Percentiles rank a stretch among this genome's conserved stretches.
Conservation (phyloP, 176 grass and related monocot genomes). For the Oryza officinalis region DNA sequence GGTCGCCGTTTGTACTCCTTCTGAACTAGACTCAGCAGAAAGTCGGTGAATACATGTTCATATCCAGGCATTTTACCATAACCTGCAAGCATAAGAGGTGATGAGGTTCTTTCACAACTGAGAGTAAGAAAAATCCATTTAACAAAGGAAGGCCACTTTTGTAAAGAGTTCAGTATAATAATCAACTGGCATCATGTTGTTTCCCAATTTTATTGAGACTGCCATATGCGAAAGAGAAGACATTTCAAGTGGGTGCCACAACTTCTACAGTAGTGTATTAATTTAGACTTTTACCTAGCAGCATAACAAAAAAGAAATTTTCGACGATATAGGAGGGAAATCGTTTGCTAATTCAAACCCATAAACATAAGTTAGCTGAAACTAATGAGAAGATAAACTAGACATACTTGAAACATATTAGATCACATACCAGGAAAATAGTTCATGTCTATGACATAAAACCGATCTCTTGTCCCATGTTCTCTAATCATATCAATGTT, state of each 20-base stretch:
- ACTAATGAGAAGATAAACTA: background rate
- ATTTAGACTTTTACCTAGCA: background rate
- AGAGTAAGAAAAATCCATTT: background rate
- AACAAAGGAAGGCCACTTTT: background rate
- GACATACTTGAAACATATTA: conserved; percentile 4
- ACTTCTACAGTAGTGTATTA: background rate
- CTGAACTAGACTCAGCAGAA: conserved; percentile 66
- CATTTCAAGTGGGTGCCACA: conserved; percentile 21
- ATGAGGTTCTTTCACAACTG: background rate
- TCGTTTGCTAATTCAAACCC: background rate
- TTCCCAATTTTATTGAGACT: background rate
- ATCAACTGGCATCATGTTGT: background rate
- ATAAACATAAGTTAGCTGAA: background rate
- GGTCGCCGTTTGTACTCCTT: conserved; percentile 61
- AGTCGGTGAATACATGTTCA: conserved; percentile 90
- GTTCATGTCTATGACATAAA: conserved; percentile 99
- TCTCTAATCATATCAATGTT: conserved; percentile 96
- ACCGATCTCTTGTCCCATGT: conserved; percentile 80
- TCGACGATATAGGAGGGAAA: background rate
- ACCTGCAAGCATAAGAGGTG: conserved; percentile 44
- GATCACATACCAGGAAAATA: conserved; percentile 82
- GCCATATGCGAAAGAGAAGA: background rate
- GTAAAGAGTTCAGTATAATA: background rate
- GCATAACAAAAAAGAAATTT: conserved; percentile 1
- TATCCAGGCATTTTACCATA: conserved; percentile 98